phyloP scores from a whole-genome alignment of 1,284 basidiomycete genomes.

The Thecaphora frezii region DNA sequence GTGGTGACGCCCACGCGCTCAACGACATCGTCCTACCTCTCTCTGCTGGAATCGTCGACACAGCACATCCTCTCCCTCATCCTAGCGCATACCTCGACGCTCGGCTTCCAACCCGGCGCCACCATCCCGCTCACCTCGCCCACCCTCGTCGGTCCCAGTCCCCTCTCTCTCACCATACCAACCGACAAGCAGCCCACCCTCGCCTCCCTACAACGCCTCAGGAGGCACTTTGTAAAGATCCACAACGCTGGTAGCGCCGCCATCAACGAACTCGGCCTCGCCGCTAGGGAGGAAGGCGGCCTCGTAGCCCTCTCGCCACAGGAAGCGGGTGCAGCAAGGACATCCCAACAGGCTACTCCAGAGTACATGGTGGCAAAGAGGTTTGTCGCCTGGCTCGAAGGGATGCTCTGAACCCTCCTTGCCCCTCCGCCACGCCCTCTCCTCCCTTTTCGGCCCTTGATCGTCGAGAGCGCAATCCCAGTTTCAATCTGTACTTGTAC shows the following conservation, averaged over 20 bases:
- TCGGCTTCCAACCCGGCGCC: slow-evolving; percentile 18
- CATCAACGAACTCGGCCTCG: slow-evolving; percentile 37
- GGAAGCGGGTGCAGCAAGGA: not conserved
- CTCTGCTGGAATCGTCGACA: slow-evolving; percentile 55
- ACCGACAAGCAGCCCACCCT: slow-evolving; percentile 22
- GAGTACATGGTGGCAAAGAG: slow-evolving; percentile 38
- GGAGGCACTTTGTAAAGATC: slow-evolving; percentile 52
- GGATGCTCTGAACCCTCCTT: slow-evolving; percentile 21
- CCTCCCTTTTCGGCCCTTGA: too few species aligned
- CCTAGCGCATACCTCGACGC: slow-evolving; percentile 20
- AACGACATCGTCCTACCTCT: slow-evolving; percentile 60
- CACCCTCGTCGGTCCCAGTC: slow-evolving; percentile 8
- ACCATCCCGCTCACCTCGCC: slow-evolving; percentile 19
- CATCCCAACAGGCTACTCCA: slow-evolving; percentile 12
- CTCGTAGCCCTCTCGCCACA: slow-evolving; percentile 19
- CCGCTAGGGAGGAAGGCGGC: slow-evolving; percentile 29
- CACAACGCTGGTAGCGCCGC: slow-evolving; percentile 47
- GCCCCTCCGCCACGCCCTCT: too few species aligned
- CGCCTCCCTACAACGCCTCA: slow-evolving; percentile 42
- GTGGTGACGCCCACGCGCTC: slow-evolving; percentile 69
- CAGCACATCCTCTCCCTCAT: slow-evolving; percentile 47
- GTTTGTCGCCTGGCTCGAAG: slow-evolving; percentile 47
- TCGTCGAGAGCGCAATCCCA: too few species aligned
- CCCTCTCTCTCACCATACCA: slow-evolving; percentile 29
- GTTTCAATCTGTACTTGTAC: slow-evolving; percentile 19